These are phyloP conservation scores for Oryza glumipatula DNA, from an alignment of 176 grass and related monocot genomes.

Conservation along the genomic window DNA sequence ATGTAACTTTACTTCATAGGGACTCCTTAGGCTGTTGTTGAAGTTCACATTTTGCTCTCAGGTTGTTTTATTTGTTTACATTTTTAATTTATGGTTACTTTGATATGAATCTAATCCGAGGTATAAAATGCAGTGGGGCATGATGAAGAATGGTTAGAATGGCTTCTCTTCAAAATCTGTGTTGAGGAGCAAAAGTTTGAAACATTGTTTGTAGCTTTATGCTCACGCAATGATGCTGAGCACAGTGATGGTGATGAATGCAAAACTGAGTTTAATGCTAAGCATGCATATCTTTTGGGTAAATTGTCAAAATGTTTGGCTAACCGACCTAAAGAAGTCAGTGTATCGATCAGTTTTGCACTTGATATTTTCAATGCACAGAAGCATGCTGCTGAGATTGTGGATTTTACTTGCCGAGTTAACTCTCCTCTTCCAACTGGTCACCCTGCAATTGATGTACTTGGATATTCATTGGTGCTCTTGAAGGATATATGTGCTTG, in stretches of 20 bases:
- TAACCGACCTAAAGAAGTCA: conserved; percentile 69
- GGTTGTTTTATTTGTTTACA: neutral
- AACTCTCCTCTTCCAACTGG: conserved; percentile 65
- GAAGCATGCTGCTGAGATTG: conserved; percentile 52
- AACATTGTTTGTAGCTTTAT: conserved; percentile 57
- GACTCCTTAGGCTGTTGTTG: neutral
- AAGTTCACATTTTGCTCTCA: neutral
- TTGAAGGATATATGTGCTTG: conserved; percentile 90
- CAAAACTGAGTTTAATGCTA: conserved; percentile 28
- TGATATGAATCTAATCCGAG: conserved; percentile 19
- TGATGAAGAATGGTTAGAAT: conserved; percentile 90
- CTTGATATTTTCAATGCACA: conserved; percentile 63
- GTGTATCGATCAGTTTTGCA: conserved; percentile 52
- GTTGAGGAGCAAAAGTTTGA: conserved; percentile 70
- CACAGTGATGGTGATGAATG: conserved; percentile 21
- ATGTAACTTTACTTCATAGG: neutral
- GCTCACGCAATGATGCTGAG: conserved; percentile 41
- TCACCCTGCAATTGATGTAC: conserved; percentile 56
- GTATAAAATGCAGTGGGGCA: conserved; percentile 63
- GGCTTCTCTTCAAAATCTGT: conserved; percentile 89
- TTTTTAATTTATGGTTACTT: neutral
- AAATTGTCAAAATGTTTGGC: conserved; percentile 74
- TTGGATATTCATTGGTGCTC: conserved; percentile 80
- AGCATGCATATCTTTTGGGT: conserved; percentile 73
- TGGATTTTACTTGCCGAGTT: conserved; percentile 64